Conservation (phyloP, 495 filamentous ascomycete species). For the Aspergillus heteromorphus region DNA sequence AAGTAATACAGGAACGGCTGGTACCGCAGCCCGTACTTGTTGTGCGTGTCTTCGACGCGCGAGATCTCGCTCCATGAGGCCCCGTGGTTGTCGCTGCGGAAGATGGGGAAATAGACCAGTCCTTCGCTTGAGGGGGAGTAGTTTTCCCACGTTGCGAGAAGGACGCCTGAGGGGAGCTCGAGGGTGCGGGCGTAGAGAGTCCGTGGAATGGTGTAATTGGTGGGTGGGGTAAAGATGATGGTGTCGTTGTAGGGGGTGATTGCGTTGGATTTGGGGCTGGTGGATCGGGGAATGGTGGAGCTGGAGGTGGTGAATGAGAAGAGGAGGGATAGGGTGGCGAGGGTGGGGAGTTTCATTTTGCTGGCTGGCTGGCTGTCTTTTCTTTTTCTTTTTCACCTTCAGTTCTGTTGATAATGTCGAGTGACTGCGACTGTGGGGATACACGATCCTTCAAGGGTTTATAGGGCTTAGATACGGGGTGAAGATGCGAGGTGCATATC, state of each 20-base stretch:
- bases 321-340: neutral
- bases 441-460: too few species aligned
- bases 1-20: constrained; percentile 65
- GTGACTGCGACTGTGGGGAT: too few species aligned
- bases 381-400: too few species aligned
- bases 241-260: constrained; percentile 11
- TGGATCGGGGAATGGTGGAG: neutral
- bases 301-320: neutral
- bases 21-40: constrained; percentile 59
- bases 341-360: neutral
- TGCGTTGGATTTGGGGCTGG: neutral
- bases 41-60: constrained; percentile 55
- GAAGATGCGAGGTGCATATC: neutral
- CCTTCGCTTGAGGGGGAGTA: constrained; percentile 48
- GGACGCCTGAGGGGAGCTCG: constrained; percentile 22
- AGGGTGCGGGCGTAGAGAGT: constrained; percentile 22
- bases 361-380: too few species aligned
- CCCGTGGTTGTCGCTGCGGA: constrained; percentile 55
- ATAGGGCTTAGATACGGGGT: neutral
- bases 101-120: constrained; percentile 41
- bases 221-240: constrained; percentile 30
- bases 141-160: constrained; percentile 52
- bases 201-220: constrained; percentile 31
- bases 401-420: too few species aligned
- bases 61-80: constrained; percentile 58